Base-by-base conservation (phyloP, 2,329 filamentous ascomycete genomes). In the Fusarium chaquense region DNA sequence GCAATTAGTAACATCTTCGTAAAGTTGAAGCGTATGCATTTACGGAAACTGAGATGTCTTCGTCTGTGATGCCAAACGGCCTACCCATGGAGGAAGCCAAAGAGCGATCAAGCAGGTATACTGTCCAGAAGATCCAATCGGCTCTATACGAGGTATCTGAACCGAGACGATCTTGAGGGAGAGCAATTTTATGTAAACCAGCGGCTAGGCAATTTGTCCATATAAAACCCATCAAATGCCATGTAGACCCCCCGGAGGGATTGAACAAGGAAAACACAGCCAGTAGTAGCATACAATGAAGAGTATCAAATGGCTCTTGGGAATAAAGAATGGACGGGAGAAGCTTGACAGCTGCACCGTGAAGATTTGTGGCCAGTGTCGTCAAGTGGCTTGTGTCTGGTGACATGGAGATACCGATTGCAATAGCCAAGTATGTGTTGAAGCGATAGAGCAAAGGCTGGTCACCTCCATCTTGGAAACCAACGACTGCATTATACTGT, bases 161-260 rank as follows among this genome's bases (percentile, higher is more conserved):
- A 2, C 50, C 49, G 2, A 58, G 20, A 1, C 53, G 38, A 1
- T 35, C 30, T 12, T 46, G 53, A 0, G 49, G 44, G 0, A 58
- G 32, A 0, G 26, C 5, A 3, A 38, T 33, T 1, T 68, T 68
- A 4, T 68, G 64, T 0, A 68, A 13, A 0, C 65, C 64, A 13
- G 47, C 43, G 1, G 65, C 65, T 33, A 68, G 51, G 2, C 58
- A 68, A 2, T 63, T 68, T 0, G 64, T 68, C 49, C 67, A 68
- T 0, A 67, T 68, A 0, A 68, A 63, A 0, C 65, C 65, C 53
- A 65, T 45, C 0, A 68, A 45, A 4, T 68, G 64, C 65, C 65
- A 68, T 0, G 53, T 52, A 1, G 53, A 68, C 9, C 65, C 65
- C 22, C 65, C 65, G 0, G 40, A 18, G 0, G 65, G 35, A n/a